Conservation (phyloP, 2,329 filamentous ascomycete genomes). For the Claviceps lovelessii region DNA sequence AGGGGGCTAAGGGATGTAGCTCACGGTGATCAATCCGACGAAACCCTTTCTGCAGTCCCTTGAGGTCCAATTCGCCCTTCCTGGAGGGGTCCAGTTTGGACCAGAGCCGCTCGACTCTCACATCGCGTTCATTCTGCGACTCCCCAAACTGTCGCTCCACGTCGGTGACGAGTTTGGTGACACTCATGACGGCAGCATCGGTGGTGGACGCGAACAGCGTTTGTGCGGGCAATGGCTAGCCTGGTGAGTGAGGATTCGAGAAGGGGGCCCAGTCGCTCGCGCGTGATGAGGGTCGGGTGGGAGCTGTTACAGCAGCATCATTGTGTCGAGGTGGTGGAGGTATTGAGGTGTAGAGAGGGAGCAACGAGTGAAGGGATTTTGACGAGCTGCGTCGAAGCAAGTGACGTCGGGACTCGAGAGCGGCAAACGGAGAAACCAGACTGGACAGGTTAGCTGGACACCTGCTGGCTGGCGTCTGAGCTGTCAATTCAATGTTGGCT, state of each 20-base stretch:
- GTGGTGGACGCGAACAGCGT: constrained; percentile 10
- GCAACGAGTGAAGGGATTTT: constrained; percentile 1
- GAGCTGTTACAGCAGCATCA: constrained; percentile 6
- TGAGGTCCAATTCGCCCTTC: constrained; percentile 69
- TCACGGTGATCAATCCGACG: constrained; percentile 83
- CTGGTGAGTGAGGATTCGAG: not conserved
- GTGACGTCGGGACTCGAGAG: constrained; percentile 4
- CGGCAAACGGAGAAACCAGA: not conserved
- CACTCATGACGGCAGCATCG: constrained; percentile 22
- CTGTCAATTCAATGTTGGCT: not conserved
- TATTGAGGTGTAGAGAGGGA: not conserved
- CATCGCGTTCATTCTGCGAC: constrained; percentile 64
- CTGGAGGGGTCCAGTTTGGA: constrained; percentile 60
- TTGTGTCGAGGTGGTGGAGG: not conserved
- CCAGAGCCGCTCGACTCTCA: constrained; percentile 75
- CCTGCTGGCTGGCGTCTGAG: not conserved
- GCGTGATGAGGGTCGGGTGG: constrained; percentile 3
- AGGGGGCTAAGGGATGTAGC: constrained; percentile 10
- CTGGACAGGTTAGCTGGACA: no score
- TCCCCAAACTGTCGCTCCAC: constrained; percentile 55
- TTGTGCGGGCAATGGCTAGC: constrained; percentile 14
- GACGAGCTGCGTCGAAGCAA: constrained; percentile 1
- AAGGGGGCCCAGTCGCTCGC: constrained; percentile 3
- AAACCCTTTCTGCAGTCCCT: constrained; percentile 71
- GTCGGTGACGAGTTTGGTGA: constrained; percentile 35